Evolutionary conservation across 2,329 filamentous ascomycete species (phyloP), one percentile per base, ranked within the genome.

Genomic region (Colletotrichum sp.): DNA sequence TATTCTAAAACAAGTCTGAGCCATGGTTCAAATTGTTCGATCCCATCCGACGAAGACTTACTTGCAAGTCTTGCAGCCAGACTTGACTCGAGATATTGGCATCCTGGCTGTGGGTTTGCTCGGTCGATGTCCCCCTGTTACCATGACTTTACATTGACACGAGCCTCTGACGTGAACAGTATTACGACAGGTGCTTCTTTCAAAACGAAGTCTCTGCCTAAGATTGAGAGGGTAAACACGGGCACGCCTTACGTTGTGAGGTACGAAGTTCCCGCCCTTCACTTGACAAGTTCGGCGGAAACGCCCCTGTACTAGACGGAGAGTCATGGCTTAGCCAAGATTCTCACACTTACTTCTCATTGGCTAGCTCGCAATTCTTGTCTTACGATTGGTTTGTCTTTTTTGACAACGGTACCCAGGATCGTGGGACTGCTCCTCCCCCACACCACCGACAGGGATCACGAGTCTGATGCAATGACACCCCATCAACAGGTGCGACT

Each of bases 171-270:
- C 10, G 36, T 2, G 0, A 39, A 39, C 9, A 39, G 16, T 39
- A 8, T 10, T 8, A 3, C 2, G 36, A 10, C 1, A 0, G 7
- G 16, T 39, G n/a, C n/a, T n/a, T n/a, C n/a, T n/a, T n/a, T n/a
- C n/a, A n/a, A n/a, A n/a, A n/a, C n/a, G n/a, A n/a, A n/a, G n/a
- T n/a, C n/a, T n/a, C n/a, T n/a, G n/a, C n/a, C n/a, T n/a, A n/a
- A n/a, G n/a, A n/a, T n/a, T n/a, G n/a, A n/a, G n/a, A n/a, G n/a
- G n/a, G n/a, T n/a, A n/a, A n/a, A n/a, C n/a, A n/a, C n/a, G n/a
- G n/a, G n/a, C n/a, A n/a, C n/a, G n/a, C n/a, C n/a, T n/a, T n/a
- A n/a, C n/a, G n/a, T n/a, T n/a, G n/a, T n/a, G n/a, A n/a, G n/a
- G n/a, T n/a, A n/a, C n/a, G 15, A 44, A 44, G 8, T 44, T 44